Conservation (phyloP, 176 grass and related monocot species). For the Eleusine coracana region DNA sequence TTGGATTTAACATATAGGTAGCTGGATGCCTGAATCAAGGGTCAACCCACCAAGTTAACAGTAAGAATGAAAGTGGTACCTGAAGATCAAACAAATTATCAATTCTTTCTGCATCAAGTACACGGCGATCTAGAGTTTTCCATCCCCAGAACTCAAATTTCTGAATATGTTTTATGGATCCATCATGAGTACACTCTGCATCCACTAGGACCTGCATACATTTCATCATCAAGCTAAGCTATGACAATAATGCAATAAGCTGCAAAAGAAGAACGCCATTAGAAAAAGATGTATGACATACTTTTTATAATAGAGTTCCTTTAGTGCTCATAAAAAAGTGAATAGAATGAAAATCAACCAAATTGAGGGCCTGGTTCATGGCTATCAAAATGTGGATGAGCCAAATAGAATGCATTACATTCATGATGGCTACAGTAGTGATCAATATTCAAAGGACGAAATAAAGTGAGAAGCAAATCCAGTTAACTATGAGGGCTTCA, state of each 20-base stretch:
- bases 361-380: not conserved
- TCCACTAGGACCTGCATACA: slow-evolving; percentile 82
- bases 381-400: not conserved
- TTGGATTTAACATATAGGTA: slow-evolving; percentile 28
- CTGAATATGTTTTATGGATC: slow-evolving; percentile 92
- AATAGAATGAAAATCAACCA: not conserved
- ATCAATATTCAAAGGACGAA: not conserved
- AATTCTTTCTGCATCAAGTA: slow-evolving; percentile 93
- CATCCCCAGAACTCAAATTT: slow-evolving; percentile 98
- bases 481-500: not conserved
- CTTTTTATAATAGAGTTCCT: not conserved
- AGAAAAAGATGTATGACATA: not conserved
- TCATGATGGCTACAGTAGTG: not conserved
- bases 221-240: slow-evolving; percentile 14
- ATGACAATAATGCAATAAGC: not conserved
- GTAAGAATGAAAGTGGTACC: slow-evolving; percentile 47
- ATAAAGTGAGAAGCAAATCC: slow-evolving; percentile 6
- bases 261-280: slow-evolving; percentile 10
- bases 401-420: not conserved
- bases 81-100: slow-evolving; percentile 85
- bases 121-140: slow-evolving; percentile 85
- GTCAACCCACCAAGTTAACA: slow-evolving; percentile 24
- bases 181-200: slow-evolving; percentile 98
- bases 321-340: slow-evolving; percentile 2
- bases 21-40: not conserved